Evolutionary conservation across 805 yeast genomes (phyloP).

Genomic region (Cyberlindnera nakhonratchasimensis): DNA sequence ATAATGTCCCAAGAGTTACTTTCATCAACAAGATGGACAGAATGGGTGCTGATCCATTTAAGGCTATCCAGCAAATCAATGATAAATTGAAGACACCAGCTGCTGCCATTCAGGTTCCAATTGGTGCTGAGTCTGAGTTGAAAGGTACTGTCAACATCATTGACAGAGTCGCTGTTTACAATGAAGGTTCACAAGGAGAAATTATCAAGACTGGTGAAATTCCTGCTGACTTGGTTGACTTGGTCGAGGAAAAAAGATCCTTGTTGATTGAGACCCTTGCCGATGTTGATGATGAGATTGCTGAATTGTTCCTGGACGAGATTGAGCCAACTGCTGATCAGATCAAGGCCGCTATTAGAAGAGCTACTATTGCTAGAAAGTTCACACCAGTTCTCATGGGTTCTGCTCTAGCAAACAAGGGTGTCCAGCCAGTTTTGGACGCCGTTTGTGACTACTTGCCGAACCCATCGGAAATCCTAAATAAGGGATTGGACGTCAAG

Average conservation of each 20-base stretch:
- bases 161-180: conserved; percentile 80
- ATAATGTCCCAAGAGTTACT: conserved; percentile 94
- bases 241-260: conserved; percentile 88
- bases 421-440: conserved; percentile 92
- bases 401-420: conserved; percentile 94
- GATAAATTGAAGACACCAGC: conserved; percentile 86
- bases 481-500: conserved; percentile 79
- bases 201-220: conserved; percentile 58
- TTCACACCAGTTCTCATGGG: conserved; percentile 99
- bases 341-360: conserved; percentile 84
- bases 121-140: conserved; percentile 84
- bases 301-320: conserved; percentile 89
- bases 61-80: conserved; percentile 88
- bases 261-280: conserved; percentile 89
- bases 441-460: conserved; percentile 96
- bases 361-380: conserved; percentile 91
- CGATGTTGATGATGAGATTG: conserved; percentile 96
- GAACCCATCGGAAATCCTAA: conserved; percentile 88
- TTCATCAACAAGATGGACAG: conserved; percentile 98
- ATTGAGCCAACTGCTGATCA: conserved; percentile 81
- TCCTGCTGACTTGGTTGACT: conserved; percentile 74
- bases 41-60: conserved; percentile 98
- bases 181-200: conserved; percentile 91
- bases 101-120: conserved; percentile 97
- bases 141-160: conserved; percentile 90